phyloP scores from a whole-genome alignment of 108 stramenopile genomes.

The Pinguiococcus pyrenoidosus region DNA sequence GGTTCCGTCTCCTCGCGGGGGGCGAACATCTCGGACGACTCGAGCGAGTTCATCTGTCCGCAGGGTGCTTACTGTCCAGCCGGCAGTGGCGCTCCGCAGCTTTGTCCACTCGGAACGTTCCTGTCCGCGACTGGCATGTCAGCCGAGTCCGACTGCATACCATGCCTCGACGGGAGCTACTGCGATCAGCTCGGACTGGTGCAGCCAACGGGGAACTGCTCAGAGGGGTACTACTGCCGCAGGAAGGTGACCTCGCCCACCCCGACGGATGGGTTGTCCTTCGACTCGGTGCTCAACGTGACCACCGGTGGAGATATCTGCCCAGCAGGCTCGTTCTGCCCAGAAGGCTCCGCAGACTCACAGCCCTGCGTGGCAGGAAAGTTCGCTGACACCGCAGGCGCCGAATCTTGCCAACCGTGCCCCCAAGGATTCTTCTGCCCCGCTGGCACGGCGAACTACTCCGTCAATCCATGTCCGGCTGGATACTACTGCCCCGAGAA shows the following conservation, averaged over 20 bases:
- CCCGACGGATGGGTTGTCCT: constrained; percentile 14
- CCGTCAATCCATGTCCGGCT: constrained; percentile 11
- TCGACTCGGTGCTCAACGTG: neutral
- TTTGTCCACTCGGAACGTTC: constrained; percentile 24
- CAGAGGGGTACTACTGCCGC: constrained; percentile 31
- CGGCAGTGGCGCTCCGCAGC: too few relatives aligned
- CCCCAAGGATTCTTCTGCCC: constrained; percentile 23
- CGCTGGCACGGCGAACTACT: constrained; percentile 5
- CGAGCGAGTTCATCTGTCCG: too few relatives aligned
- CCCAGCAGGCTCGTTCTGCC: constrained; percentile 23
- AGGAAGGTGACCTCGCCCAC: constrained; percentile 6
- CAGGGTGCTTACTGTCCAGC: too few relatives aligned
- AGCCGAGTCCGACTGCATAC: too few relatives aligned
- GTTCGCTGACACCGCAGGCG: constrained; percentile 11
- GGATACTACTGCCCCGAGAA: constrained; percentile 30
- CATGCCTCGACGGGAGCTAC: too few relatives aligned
- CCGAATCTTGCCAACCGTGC: constrained; percentile 18
- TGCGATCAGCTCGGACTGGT: constrained; percentile 14
- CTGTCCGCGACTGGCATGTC: constrained; percentile 18
- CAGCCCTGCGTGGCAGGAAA: constrained; percentile 10
- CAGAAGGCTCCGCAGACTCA: constrained; percentile 1
- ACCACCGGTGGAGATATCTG: constrained; percentile 11
- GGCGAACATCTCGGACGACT: too few relatives aligned
- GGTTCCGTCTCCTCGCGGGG: too few relatives aligned
- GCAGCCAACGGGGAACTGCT: constrained; percentile 15